phyloP scores from a whole-genome alignment of 2,329 filamentous ascomycete species.

The Ceratocystis papillata region DNA sequence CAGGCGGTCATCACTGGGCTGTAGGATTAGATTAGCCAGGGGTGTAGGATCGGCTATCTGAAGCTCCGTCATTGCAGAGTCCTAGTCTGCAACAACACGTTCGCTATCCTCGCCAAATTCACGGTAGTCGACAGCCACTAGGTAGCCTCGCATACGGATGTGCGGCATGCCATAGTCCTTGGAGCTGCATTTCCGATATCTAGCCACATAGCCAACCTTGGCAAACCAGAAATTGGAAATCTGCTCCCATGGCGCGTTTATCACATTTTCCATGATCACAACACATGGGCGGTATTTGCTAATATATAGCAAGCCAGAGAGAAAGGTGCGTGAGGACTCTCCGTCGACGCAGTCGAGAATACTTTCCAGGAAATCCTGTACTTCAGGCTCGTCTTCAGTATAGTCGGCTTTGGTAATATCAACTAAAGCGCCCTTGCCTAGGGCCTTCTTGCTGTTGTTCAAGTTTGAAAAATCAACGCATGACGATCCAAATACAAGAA shows the following conservation, averaged over 20 bases:
- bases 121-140: slow-evolving; percentile 43
- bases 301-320: slow-evolving; percentile 49
- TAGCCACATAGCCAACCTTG: slow-evolving; percentile 45
- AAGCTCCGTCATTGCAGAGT: slow-evolving; percentile 31
- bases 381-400: slow-evolving; percentile 3
- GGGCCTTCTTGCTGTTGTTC: slow-evolving; percentile 43
- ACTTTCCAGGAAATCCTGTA: slow-evolving; percentile 39
- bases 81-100: slow-evolving; percentile 35
- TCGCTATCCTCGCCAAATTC: slow-evolving; percentile 29
- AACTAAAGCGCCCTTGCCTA: slow-evolving; percentile 35
- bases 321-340: slow-evolving; percentile 56
- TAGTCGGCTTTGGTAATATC: slow-evolving; percentile 35
- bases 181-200: slow-evolving; percentile 46
- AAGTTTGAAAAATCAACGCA: slow-evolving; percentile 64
- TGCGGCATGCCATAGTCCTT: slow-evolving; percentile 67
- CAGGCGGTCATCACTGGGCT: slow-evolving; percentile 44
- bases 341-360: slow-evolving; percentile 45
- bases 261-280: slow-evolving; percentile 63
- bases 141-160: slow-evolving; percentile 50
- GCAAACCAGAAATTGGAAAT: slow-evolving; percentile 36
- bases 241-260: slow-evolving; percentile 46
- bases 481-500: slow-evolving; percentile 62
- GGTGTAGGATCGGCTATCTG: slow-evolving; percentile 50
- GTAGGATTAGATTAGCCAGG: slow-evolving; percentile 50
- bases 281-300: slow-evolving; percentile 47